A percentile compares a stretch with the other conserved stretches of the same genome.
These are phyloP conservation scores for Auxenochlorella pyrenoidosa DNA, from an alignment of 139 green algal species.

Conservation along the genomic window DNA sequence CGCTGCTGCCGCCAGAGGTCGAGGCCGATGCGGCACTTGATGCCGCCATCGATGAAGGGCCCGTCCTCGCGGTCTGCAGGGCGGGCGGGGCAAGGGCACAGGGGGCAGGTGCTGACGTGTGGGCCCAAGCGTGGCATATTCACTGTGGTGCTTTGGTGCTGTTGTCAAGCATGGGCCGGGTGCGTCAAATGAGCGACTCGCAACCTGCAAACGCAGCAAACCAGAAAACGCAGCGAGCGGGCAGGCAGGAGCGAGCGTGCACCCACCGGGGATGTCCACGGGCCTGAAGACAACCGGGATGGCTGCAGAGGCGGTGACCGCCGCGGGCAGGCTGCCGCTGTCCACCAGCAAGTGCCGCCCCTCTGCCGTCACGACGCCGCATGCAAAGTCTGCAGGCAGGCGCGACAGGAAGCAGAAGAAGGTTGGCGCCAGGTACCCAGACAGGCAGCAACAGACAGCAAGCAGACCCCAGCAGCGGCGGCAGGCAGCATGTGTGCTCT, in stretches of 20 bases:
- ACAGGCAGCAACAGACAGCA: neutral
- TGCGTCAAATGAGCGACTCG: too few species aligned
- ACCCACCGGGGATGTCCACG: slow-evolving; percentile 77
- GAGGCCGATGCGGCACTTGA: slow-evolving; percentile 82
- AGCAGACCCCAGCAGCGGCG: neutral
- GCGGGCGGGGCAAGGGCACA: neutral
- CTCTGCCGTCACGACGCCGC: slow-evolving; percentile 66
- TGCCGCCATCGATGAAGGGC: slow-evolving; percentile 85
- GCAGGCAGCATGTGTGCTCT: too few species aligned
- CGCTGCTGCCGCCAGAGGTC: slow-evolving; percentile 71
- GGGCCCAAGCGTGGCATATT: too few species aligned
- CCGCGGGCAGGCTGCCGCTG: slow-evolving; percentile 80
- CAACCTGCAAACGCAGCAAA: too few species aligned
- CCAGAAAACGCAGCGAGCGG: too few species aligned
- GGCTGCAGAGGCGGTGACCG: slow-evolving; percentile 87
- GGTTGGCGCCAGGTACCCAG: neutral
- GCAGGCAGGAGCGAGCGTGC: too few species aligned
- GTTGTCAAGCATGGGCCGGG: too few species aligned
- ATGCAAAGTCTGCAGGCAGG: slow-evolving; percentile 70
- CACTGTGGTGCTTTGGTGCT: too few species aligned
- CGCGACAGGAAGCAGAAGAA: neutral
- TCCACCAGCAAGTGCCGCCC: slow-evolving; percentile 79
- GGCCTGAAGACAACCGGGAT: slow-evolving; percentile 86
- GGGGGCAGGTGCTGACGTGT: too few species aligned
- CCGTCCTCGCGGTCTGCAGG: slow-evolving; percentile 41